Evolutionary conservation across 2,329 filamentous ascomycete species (phyloP).

Genomic region (Leptodontidium sp.): DNA sequence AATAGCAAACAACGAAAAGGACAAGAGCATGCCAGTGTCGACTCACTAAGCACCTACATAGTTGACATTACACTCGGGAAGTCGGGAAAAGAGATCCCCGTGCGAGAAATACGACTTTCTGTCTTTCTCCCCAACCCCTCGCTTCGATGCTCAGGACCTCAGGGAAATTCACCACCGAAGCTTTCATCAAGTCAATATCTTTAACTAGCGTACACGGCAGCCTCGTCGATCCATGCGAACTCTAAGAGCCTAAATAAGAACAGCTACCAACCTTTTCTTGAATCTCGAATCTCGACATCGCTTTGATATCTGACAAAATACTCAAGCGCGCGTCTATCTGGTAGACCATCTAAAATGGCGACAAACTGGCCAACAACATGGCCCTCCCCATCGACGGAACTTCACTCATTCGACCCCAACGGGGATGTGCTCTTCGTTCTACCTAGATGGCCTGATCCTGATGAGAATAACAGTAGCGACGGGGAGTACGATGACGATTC

Average conservation of each 20-base stretch:
- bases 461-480: background rate
- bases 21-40: too few relatives aligned
- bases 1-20: too few relatives aligned
- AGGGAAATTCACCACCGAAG: too few relatives aligned
- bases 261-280: background rate
- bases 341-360: background rate
- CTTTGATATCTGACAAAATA: background rate
- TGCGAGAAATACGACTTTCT: background rate
- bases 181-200: too few relatives aligned
- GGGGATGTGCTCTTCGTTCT: conserved; percentile 13
- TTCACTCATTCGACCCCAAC: conserved; percentile 6
- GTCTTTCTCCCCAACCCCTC: background rate
- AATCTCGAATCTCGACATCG: background rate
- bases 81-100: background rate
- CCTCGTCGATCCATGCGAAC: too few relatives aligned
- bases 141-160: background rate
- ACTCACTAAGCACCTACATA: background rate
- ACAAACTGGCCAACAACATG: background rate
- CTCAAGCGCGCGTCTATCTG: background rate
- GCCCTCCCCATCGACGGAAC: background rate
- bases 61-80: background rate
- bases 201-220: too few relatives aligned
- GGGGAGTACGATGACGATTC: background rate
- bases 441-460: background rate
- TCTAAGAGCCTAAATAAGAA: background rate